Evolutionary conservation across 2,329 filamentous ascomycete species (phyloP), one percentile per base, ranked within the genome.

Genomic region (Diplocarpon rosae): DNA sequence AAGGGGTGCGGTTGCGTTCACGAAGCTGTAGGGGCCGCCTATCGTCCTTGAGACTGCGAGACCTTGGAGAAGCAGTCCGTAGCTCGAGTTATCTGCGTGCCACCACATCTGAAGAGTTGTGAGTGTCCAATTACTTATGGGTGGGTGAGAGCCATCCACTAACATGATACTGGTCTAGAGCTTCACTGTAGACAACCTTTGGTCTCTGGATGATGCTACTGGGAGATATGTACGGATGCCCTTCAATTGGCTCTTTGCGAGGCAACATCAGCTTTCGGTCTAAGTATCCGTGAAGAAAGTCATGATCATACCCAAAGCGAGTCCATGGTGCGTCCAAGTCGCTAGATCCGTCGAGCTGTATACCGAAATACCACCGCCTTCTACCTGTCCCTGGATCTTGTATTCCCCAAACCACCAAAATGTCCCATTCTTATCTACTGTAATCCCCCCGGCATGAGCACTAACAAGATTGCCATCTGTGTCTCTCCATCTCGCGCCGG

Each of bases 351-450:
- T 66, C 0, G 76, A 80, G 56, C 73, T 78, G 56, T 77, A 77
- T 1, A 78, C 76, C 0, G 72, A 72, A 0, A 80, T 62, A 14
- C 76, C 76, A 0, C 73, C 76, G 9, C 76, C 76, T 54, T 80
- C 76, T 7, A 65, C 66, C 49, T 76, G 72, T 0, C 69, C 73
- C 51, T 79, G 59, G 10, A 68, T 62, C 61, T 80, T 80, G 62
- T 77, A 73, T 56, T 80, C 76, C 30, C 76, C 76, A 45, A 79
- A 80, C 67, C 69, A 71, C 61, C 70, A 80, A 57, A 76, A 80
- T 47, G 67, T 73, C 13, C 70, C 70, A 0, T 67, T 68, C 32
- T 70, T 59, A 33, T 79, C 73, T 0, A 72, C 57, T 0, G 69
- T 69, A 6, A 80, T 64, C 11, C 69, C 70, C 1, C 76, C 76